Evolutionary conservation across 345 rosid species (phyloP).

Genomic region (Salix caprea): DNA sequence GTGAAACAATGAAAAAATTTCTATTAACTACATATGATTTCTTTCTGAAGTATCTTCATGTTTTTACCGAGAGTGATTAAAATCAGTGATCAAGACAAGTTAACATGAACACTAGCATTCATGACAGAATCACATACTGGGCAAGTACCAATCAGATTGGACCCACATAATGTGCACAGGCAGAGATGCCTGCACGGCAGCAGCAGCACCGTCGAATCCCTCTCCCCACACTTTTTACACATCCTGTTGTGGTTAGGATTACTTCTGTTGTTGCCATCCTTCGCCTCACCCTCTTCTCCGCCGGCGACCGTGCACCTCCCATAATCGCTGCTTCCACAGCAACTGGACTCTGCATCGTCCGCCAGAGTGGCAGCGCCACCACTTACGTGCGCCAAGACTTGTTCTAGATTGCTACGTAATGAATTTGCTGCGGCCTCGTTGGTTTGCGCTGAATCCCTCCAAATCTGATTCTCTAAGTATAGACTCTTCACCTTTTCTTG

Average conservation of each 20-base stretch:
- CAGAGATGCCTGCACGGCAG: constrained; percentile 86
- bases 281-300: constrained; percentile 9
- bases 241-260: background rate
- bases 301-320: constrained; percentile 15
- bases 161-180: constrained; percentile 67
- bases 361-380: constrained; percentile 23
- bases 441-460: constrained; percentile 61
- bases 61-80: background rate
- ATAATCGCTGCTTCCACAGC: constrained; percentile 48
- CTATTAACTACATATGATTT: background rate
- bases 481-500: constrained; percentile 57
- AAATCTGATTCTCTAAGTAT: constrained; percentile 52
- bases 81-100: constrained; percentile 39
- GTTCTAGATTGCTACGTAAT: constrained; percentile 51
- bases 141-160: constrained; percentile 39
- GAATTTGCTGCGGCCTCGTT: constrained; percentile 68
- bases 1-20: constrained; percentile 13
- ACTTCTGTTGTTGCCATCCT: constrained; percentile 11
- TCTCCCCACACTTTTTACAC: constrained; percentile 63
- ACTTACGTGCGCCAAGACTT: constrained; percentile 51
- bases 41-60: background rate
- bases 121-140: constrained; percentile 47
- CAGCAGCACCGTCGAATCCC: constrained; percentile 65
- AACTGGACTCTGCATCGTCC: constrained; percentile 57
- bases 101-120: constrained; percentile 64